A percentile compares a stretch with the other conserved stretches of the same genome.
These are phyloP conservation scores for Cutaneotrichosporon mucoides DNA, from an alignment of 1,284 basidiomycete species.

Conservation along the genomic window DNA sequence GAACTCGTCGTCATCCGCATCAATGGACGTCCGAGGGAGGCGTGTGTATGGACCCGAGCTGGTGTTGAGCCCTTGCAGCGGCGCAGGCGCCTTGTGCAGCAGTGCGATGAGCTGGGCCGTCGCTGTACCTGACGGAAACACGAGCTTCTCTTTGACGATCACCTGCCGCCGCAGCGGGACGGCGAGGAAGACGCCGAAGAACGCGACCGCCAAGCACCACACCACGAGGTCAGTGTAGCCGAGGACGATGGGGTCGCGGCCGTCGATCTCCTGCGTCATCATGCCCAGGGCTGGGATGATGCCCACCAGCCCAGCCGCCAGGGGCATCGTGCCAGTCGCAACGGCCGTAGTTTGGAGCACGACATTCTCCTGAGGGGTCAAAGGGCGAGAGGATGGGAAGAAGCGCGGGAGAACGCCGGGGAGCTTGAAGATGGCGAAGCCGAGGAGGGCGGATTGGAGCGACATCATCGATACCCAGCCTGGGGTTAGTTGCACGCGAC, in stretches of 20 bases:
- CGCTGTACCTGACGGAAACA: conserved; percentile 93
- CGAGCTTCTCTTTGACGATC: conserved; percentile 89
- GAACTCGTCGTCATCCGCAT: background rate
- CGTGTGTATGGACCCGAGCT: conserved; percentile 26
- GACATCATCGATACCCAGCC: conserved; percentile 69
- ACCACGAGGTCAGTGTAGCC: conserved; percentile 66
- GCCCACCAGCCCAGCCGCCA: conserved; percentile 91
- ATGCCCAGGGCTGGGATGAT: conserved; percentile 85
- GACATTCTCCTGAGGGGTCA: conserved; percentile 84
- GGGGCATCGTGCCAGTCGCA: conserved; percentile 77
- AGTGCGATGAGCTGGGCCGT: conserved; percentile 93
- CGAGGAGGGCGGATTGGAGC: conserved; percentile 84
- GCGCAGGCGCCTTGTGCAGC: conserved; percentile 58
- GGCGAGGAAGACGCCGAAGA: conserved; percentile 93
- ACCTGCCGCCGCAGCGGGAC: conserved; percentile 91
- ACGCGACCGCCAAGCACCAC: conserved; percentile 71
- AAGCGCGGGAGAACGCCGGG: conserved; percentile 56
- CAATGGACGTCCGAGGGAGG: conserved; percentile 13
- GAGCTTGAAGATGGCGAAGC: conserved; percentile 74
- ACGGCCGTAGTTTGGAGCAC: conserved; percentile 94
- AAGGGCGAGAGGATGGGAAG: conserved; percentile 46
- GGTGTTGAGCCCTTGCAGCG: conserved; percentile 18
- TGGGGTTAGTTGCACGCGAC: conserved; percentile 7
- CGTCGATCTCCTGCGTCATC: conserved; percentile 69
- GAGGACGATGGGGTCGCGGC: conserved; percentile 66